phyloP scores from a whole-genome alignment of 129 eudicot species.

The Silybum marianum region DNA sequence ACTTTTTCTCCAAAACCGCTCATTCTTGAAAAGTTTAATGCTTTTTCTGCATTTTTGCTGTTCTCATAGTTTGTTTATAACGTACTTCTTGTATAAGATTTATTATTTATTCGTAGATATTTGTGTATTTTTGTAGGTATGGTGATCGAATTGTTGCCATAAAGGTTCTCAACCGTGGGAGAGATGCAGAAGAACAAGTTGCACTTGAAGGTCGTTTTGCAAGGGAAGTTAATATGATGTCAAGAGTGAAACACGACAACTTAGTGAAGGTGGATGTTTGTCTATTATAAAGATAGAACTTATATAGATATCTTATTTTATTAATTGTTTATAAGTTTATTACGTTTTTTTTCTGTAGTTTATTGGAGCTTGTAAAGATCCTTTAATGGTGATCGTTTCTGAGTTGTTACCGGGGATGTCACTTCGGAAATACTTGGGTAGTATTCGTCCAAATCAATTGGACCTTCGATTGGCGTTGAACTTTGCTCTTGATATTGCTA shows the following conservation, averaged over 20 bases:
- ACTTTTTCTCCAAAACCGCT: background rate
- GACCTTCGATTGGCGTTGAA: constrained; percentile 73
- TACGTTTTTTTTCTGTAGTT: constrained; percentile 51
- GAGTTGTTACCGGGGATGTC: constrained; percentile 95
- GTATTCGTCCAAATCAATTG: constrained; percentile 77
- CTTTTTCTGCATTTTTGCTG: background rate
- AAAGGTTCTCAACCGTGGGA: constrained; percentile 86
- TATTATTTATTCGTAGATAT: background rate
- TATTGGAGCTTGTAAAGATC: constrained; percentile 98
- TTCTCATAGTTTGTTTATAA: background rate
- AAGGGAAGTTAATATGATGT: constrained; percentile 96
- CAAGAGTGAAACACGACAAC: constrained; percentile 86
- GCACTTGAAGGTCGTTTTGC: constrained; percentile 84
- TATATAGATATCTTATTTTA: background rate
- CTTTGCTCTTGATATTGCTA: constrained; percentile 96
- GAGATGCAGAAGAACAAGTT: constrained; percentile 66
- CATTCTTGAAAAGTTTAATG: background rate
- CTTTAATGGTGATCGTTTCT: constrained; percentile 95
- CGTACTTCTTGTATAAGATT: background rate
- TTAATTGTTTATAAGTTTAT: background rate
- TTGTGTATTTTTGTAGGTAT: constrained; percentile 50
- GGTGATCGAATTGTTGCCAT: constrained; percentile 82
- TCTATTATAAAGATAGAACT: background rate
- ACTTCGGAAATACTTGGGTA: constrained; percentile 74
- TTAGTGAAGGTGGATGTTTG: constrained; percentile 70